A percentile compares a stretch with the other conserved stretches of the same genome.
Evolutionary conservation across 495 filamentous ascomycete species (phyloP).

Genomic region (Cenococcum geophilum): DNA sequence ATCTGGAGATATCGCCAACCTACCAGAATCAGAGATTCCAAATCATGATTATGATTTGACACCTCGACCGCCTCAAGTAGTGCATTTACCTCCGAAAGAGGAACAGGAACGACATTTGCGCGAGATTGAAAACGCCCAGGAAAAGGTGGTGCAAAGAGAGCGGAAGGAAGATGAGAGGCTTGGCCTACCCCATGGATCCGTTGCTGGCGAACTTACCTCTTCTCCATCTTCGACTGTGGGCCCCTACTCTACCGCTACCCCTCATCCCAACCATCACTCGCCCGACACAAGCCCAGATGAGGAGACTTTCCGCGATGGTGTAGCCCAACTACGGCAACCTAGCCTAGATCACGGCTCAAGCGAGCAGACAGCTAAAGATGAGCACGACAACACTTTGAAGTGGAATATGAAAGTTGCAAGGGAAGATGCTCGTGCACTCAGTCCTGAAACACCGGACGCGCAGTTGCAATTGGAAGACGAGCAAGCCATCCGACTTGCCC

Average conservation of each 20-base stretch:
- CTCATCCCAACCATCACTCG: slow-evolving; percentile 40
- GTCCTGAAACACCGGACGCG: slow-evolving; percentile 36
- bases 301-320: slow-evolving; percentile 42
- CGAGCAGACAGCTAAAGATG: slow-evolving; percentile 37
- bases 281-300: slow-evolving; percentile 52
- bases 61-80: slow-evolving; percentile 25
- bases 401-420: slow-evolving; percentile 38
- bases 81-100: slow-evolving; percentile 38
- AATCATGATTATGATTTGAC: slow-evolving; percentile 13
- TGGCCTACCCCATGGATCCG: slow-evolving; percentile 14
- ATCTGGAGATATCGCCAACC: slow-evolving; percentile 22
- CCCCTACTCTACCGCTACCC: slow-evolving; percentile 40
- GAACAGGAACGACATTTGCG: slow-evolving; percentile 34
- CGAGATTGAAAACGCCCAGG: slow-evolving; percentile 29
- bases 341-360: slow-evolving; percentile 30
- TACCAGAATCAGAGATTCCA: slow-evolving; percentile 19
- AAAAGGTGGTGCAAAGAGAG: slow-evolving; percentile 25
- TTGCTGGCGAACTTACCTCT: slow-evolving; percentile 31
- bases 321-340: slow-evolving; percentile 32
- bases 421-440: slow-evolving; percentile 30
- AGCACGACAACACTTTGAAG: slow-evolving; percentile 37
- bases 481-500: slow-evolving; percentile 28
- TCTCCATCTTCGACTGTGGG: slow-evolving; percentile 43
- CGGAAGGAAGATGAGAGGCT: slow-evolving; percentile 25
- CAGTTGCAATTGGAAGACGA: slow-evolving; percentile 40